Evolutionary conservation across 73 alveolate genomes (phyloP).

Genomic region (Paramecium caudatum): DNA sequence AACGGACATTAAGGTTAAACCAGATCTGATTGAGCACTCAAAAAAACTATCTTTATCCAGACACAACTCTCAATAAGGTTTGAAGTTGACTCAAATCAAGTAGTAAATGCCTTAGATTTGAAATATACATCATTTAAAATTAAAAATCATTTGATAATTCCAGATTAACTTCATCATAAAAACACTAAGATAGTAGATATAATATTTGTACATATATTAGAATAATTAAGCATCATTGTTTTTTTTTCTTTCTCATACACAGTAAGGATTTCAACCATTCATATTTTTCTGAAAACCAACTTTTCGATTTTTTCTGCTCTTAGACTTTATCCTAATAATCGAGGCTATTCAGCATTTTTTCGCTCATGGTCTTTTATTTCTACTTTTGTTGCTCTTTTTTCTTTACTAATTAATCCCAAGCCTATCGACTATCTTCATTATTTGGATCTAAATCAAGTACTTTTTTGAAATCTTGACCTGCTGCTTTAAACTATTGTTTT

Average conservation of each 20-base stretch:
- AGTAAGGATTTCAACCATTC: slow-evolving; percentile 16
- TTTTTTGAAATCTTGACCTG: slow-evolving; percentile 30
- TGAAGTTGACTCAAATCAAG: neutral
- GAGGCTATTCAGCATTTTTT: slow-evolving; percentile 14
- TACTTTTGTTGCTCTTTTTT: neutral
- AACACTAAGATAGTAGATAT: too few relatives aligned
- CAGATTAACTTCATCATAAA: too few relatives aligned
- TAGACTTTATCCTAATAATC: slow-evolving; percentile 30
- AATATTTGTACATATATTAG: too few relatives aligned
- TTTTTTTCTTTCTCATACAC: slow-evolving; percentile 40
- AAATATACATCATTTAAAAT: too few relatives aligned
- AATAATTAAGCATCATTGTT: too few relatives aligned
- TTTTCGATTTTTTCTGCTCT: neutral
- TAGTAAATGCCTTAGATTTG: neutral
- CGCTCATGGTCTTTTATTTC: slow-evolving; percentile 16
- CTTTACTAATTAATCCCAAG: neutral
- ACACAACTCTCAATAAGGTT: neutral
- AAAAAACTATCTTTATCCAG: neutral
- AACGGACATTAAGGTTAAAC: neutral
- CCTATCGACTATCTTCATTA: slow-evolving; percentile 21
- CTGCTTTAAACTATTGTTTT: neutral
- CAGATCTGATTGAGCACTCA: neutral
- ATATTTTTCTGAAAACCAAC: slow-evolving; percentile 5
- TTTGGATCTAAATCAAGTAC: slow-evolving; percentile 30
- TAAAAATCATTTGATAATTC: too few relatives aligned